Base-by-base conservation (phyloP, 1,284 basidiomycete species). In the Ceratobasidium sp. region DNA sequence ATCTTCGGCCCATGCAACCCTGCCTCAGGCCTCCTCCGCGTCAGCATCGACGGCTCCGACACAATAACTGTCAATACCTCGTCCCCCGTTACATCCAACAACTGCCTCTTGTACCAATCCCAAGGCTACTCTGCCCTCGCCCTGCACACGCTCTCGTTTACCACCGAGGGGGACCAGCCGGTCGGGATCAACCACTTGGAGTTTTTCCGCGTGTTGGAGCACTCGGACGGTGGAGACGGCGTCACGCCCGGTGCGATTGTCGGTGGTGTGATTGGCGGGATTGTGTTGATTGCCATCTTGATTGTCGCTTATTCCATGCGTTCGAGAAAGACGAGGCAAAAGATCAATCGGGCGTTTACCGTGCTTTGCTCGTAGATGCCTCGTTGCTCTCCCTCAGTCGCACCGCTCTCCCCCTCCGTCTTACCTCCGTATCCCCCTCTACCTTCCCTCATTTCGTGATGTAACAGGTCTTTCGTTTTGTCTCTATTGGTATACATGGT, bases 1-100 rank as follows among this genome's bases (percentile, higher is more conserved):
- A 58, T 69, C 34, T 69, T 58, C 41, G 66, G 66, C 9, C 66
- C 66, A 1, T 69, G 66, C 53, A 37, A 34, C 22, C 53, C 51
- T 6, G 27, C 53, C 34, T 56, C 37, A 7, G 53, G 66, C 53
- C 51, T 69, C 1, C 37, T 69, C 9, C 6, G 39, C n/a, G 51
- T 68, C 34, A 39, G 16, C 27, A 14, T 69, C 22, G 66, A 69
- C 53, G 27, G 16, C 22, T 13, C 49, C 11, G 34, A 58, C 9
- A 29, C 51, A 1, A 29, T 8, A 22, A 58, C 66, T 1, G 66
- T 69, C 37, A 69, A 69, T 53, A 69, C 66, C 34, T 69, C 53
- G 1, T 51, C 46, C 8, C 65, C 65, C 29, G 39, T 68, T 34
- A n/a, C 48, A 54, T 34, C 65, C 31, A 5, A 19, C 53, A 54